Evolutionary conservation across 176 grass and related monocot genomes (phyloP).

Genomic region (Carex kokanica): DNA sequence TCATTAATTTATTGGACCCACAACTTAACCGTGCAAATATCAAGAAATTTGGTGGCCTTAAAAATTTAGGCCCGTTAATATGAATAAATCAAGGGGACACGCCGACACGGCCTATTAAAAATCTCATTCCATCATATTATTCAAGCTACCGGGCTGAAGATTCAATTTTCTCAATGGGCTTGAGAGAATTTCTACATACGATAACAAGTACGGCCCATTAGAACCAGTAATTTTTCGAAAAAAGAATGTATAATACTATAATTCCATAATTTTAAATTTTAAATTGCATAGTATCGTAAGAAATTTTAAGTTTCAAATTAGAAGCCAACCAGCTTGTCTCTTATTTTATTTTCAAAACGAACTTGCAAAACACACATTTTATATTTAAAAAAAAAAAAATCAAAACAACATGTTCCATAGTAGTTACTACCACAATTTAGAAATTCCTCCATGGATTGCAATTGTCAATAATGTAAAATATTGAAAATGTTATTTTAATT

Average conservation of each 20-base stretch:
- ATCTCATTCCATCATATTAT: too few relatives aligned
- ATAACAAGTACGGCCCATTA: neutral
- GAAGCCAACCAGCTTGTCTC: neutral
- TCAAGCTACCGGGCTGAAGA: neutral
- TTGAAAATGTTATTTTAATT: neutral
- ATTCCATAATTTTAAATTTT: neutral
- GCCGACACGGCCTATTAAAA: too few relatives aligned
- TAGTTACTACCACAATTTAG: neutral
- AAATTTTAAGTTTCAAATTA: neutral
- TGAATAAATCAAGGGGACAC: neutral
- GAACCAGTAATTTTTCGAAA: neutral
- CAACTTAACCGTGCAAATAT: too few relatives aligned
- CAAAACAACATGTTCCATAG: neutral
- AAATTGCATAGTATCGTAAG: neutral
- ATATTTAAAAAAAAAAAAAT: neutral
- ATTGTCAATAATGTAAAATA: too few relatives aligned
- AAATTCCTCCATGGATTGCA: neutral
- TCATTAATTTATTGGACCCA: too few relatives aligned
- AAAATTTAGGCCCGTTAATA: neutral
- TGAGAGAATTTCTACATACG: neutral
- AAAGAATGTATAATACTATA: neutral
- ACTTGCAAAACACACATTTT: neutral
- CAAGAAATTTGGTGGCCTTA: too few relatives aligned
- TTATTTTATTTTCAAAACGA: neutral
- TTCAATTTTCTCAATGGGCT: neutral